Conservation (phyloP, 768 basidiomycete species). For the Tephrocybe sp. region DNA sequence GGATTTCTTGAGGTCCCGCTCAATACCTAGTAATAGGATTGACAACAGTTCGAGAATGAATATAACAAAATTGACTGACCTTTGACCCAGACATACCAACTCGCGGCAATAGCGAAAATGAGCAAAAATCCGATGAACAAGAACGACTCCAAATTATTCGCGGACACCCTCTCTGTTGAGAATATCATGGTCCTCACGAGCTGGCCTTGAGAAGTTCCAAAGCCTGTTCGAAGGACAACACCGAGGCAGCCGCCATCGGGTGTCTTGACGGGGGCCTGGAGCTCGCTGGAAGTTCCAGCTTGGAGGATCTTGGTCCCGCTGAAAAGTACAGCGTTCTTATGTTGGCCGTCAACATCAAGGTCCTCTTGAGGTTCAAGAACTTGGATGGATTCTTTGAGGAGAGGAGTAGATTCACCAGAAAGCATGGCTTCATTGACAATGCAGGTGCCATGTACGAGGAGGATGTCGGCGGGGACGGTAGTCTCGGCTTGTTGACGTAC, state of each 20-base stretch:
- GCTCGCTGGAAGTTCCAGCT: slow-evolving; percentile 52
- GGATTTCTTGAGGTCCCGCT: slow-evolving; percentile 88
- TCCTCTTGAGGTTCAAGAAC: slow-evolving; percentile 70
- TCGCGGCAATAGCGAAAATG: slow-evolving; percentile 96
- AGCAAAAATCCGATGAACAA: slow-evolving; percentile 97
- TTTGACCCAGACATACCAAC: slow-evolving; percentile 98
- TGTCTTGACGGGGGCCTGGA: slow-evolving; percentile 52
- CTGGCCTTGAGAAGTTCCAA: slow-evolving; percentile 96
- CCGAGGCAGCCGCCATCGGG: slow-evolving; percentile 94
- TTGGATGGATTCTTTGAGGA: slow-evolving; percentile 93
- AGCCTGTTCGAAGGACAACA: slow-evolving; percentile 90
- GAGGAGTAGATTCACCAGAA: slow-evolving; percentile 95
- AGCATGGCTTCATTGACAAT: slow-evolving; percentile 99
- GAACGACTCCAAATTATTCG: slow-evolving; percentile 95
- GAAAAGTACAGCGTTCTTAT: slow-evolving; percentile 88
- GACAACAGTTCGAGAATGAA: no score
- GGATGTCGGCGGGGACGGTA: slow-evolving; percentile 87
- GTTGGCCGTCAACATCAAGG: slow-evolving; percentile 81
- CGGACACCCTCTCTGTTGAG: slow-evolving; percentile 93
- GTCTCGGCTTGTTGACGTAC: slow-evolving; percentile 77
- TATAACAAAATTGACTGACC: slow-evolving; percentile 50
- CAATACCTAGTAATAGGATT: slow-evolving; percentile 67
- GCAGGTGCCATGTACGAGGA: slow-evolving; percentile 87
- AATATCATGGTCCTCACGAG: slow-evolving; percentile 99
- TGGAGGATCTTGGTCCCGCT: slow-evolving; percentile 98